These are phyloP conservation scores for Colletotrichum sp. DNA, from an alignment of 2,329 filamentous ascomycete genomes.

Conservation along the genomic window DNA sequence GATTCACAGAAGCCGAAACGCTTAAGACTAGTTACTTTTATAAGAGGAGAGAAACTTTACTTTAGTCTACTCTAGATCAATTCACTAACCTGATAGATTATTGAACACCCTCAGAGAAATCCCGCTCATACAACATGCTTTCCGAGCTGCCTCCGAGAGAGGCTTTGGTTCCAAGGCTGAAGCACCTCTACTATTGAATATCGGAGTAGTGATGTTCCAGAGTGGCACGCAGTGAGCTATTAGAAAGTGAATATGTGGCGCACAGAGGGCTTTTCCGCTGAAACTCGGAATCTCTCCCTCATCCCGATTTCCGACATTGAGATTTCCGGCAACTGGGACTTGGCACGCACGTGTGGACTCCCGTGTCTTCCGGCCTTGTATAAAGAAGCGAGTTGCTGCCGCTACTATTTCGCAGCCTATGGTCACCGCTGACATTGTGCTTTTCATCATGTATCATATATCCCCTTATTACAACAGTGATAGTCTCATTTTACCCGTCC, in stretches of 20 bases:
- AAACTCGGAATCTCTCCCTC: background rate
- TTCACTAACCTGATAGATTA: background rate
- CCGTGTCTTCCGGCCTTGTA: background rate
- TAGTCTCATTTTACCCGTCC: too few species aligned
- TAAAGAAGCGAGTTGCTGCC: background rate
- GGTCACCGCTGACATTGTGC: too few species aligned
- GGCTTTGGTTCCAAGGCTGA: background rate
- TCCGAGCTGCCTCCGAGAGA: fast-evolving
- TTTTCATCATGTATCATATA: too few species aligned
- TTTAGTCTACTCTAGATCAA: background rate
- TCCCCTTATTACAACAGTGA: too few species aligned
- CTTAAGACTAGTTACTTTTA: too few species aligned
- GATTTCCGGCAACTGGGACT: background rate
- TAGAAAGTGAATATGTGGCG: background rate
- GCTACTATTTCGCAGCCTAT: too few species aligned
- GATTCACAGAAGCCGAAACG: too few species aligned
- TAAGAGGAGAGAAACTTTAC: too few species aligned
- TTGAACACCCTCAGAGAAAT: fast-evolving
- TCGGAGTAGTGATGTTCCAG: background rate
- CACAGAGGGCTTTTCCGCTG: background rate
- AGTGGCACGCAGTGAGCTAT: background rate
- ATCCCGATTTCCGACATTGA: background rate
- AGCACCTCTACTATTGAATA: background rate
- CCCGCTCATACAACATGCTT: background rate
- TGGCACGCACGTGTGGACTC: background rate